Evolutionary conservation across 306 rosid species (phyloP).

Genomic region (peach (Prunus persica)): DNA sequence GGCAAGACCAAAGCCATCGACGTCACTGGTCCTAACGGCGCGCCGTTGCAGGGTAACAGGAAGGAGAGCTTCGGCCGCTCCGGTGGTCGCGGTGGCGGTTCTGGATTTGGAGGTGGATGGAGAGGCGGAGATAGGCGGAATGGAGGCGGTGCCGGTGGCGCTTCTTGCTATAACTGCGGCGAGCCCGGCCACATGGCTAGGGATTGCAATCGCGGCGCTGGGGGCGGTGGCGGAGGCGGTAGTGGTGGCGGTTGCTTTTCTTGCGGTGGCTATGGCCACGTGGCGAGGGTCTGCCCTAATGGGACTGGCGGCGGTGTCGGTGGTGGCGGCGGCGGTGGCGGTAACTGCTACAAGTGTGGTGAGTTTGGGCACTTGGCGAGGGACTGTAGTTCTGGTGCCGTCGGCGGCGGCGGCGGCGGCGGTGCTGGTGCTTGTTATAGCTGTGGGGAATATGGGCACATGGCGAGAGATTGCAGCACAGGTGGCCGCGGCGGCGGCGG

Average conservation of each 20-base stretch:
- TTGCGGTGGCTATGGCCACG: conserved; percentile 70
- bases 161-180: conserved; percentile 54
- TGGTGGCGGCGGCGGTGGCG: conserved; percentile 23
- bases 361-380: conserved; percentile 59
- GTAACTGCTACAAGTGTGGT: conserved; percentile 52
- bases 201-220: conserved; percentile 44
- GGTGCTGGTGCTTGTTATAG: conserved; percentile 37
- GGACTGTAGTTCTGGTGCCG: conserved; percentile 37
- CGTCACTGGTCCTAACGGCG: conserved; percentile 65
- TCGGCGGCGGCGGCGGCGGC: conserved; percentile 3
- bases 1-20: conserved; percentile 79
- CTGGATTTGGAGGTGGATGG: conserved; percentile 48
- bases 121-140: conserved; percentile 56
- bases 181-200: conserved; percentile 69
- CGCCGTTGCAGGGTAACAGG: conserved; percentile 41
- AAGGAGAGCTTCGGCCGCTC: conserved; percentile 21
- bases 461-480: conserved; percentile 64
- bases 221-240: conserved; percentile 17
- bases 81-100: conserved; percentile 27
- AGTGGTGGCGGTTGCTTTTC: conserved; percentile 41
- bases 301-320: conserved; percentile 26
- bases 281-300: conserved; percentile 62
- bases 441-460: conserved; percentile 64
- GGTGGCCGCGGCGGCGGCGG: conserved; percentile 27
- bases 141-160: conserved; percentile 30